Percentiles rank a stretch among this genome's conserved stretches.
Evolutionary conservation across 2,329 filamentous ascomycete species (phyloP).

Genomic region (Penicillium olsonii): DNA sequence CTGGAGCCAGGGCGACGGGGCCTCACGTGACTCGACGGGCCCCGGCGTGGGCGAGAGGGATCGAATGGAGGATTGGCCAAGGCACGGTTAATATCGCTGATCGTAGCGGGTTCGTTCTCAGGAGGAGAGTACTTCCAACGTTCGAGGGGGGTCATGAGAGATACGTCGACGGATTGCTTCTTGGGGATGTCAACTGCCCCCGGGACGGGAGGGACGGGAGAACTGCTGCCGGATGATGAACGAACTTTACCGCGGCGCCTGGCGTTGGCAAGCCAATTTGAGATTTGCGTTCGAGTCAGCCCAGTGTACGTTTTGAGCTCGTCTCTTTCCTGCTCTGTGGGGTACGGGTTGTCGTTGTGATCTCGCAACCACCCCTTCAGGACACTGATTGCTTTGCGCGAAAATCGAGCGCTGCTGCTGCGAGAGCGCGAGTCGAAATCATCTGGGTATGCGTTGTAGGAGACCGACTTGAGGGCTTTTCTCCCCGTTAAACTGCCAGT

Average conservation of each 20-base stretch:
- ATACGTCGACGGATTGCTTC: constrained; percentile 52
- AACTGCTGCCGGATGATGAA: constrained; percentile 62
- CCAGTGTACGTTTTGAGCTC: constrained; percentile 76
- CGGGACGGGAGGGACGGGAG: constrained; percentile 67
- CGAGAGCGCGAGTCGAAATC: constrained; percentile 46
- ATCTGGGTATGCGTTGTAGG: constrained; percentile 35
- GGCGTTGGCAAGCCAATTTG: constrained; percentile 90
- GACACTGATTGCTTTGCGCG: constrained; percentile 74
- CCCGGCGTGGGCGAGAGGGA: constrained; percentile 32
- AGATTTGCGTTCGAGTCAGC: constrained; percentile 79
- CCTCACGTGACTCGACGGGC: constrained; percentile 35
- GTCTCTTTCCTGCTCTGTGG: constrained; percentile 83
- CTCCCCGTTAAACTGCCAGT: constrained; percentile 43
- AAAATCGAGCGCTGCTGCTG: constrained; percentile 75
- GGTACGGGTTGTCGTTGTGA: constrained; percentile 82
- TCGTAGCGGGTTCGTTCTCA: constrained; percentile 67
- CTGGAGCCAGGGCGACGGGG: constrained; percentile 46
- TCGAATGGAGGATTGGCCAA: constrained; percentile 49
- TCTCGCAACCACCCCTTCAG: constrained; percentile 82
- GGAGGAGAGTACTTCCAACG: constrained; percentile 70
- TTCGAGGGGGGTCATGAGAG: constrained; percentile 64
- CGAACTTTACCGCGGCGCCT: constrained; percentile 78
- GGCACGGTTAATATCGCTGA: constrained; percentile 65
- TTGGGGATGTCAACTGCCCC: constrained; percentile 73
- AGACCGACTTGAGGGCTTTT: constrained; percentile 44